These are phyloP conservation scores for Beauveria caledonica DNA, from an alignment of 2,329 filamentous ascomycete genomes.

Conservation along the genomic window DNA sequence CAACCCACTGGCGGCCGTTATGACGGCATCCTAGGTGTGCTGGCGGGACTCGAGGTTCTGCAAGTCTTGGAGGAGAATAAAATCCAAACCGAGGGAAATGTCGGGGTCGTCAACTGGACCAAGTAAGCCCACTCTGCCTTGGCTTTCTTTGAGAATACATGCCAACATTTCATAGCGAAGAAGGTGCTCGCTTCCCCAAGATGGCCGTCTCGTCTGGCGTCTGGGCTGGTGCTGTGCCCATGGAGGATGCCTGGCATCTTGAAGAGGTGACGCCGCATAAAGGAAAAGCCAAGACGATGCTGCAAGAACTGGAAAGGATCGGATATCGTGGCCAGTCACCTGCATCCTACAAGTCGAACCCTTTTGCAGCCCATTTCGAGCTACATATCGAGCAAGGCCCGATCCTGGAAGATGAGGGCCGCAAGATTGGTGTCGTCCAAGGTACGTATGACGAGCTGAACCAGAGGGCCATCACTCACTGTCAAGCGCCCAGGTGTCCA, in stretches of 20 bases:
- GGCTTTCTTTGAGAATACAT: background rate
- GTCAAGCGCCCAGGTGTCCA: slow-evolving; percentile 14
- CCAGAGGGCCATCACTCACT: background rate
- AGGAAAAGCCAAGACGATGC: slow-evolving; percentile 23
- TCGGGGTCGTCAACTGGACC: slow-evolving; percentile 73
- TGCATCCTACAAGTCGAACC: slow-evolving; percentile 23
- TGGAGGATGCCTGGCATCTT: slow-evolving; percentile 55
- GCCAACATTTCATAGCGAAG: slow-evolving; percentile 45
- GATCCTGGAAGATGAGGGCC: slow-evolving; percentile 46
- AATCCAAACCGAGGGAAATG: slow-evolving; percentile 59
- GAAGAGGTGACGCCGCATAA: slow-evolving; percentile 37
- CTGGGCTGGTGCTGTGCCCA: slow-evolving; percentile 62
- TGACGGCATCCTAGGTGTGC: slow-evolving; percentile 69
- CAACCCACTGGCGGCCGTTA: slow-evolving; percentile 61
- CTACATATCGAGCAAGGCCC: slow-evolving; percentile 82
- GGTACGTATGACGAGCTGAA: slow-evolving; percentile 10
- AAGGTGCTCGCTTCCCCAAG: slow-evolving; percentile 70
- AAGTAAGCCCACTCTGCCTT: slow-evolving; percentile 36
- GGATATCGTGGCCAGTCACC: slow-evolving; percentile 40
- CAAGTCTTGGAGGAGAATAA: slow-evolving; percentile 55
- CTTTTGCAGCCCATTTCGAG: slow-evolving; percentile 72
- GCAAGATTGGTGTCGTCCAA: slow-evolving; percentile 24
- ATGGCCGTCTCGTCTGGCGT: slow-evolving; percentile 70
- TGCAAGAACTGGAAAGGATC: slow-evolving; percentile 55
- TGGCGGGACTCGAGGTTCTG: slow-evolving; percentile 67